Base-by-base conservation (phyloP, 768 basidiomycete species). In the Leccinum disarticulatum region DNA sequence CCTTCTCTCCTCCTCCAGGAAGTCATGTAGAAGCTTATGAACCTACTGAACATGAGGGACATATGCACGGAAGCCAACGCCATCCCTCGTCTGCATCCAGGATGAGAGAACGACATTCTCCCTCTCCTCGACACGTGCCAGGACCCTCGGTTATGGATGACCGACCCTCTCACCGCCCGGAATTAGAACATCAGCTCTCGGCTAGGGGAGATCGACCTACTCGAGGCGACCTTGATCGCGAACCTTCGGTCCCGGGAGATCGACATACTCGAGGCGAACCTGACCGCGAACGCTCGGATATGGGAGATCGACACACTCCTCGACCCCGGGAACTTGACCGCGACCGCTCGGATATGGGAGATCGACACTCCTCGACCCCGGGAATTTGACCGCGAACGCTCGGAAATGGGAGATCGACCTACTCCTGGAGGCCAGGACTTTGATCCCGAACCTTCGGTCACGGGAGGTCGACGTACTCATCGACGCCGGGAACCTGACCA, bases 1-100 rank as follows among this genome's bases (percentile, higher is more conserved):
- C 53, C 13, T 47, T 55, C 36, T 64, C 67, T 19, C 63, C 63
- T 47, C 53, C 54, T 25, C 47, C 59, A 33, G 54, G 55, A 30
- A 54, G 36, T 5, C 30, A 31, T 1, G 30, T 31, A 31, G 14
- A 30, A 0, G 51, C 27, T 22, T 62, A 64, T 57, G 55, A 58
- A n/a, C 61, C 66, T 27, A 38, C 35, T n/a, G 64, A 63, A 13
- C 57, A 22, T 1, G 52, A 30, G 25, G 30, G 31, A 54, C 22
- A 19, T 38, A 49, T 27, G 46, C 19, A 14, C 22, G 46, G 11
- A 9, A 47, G 46, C 46, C 46, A 22, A 5, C 22, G 22, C 22
- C 46, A 47, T 47, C 46, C 19, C 46, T 47, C 46, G 46, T 22
- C 22, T 22, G 46, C 46, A 47, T 47, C 46, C n/a, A 2, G 46